Base-by-base conservation (phyloP, 192 early-diverging fungal species). In the Umbelopsis ramanniana region DNA sequence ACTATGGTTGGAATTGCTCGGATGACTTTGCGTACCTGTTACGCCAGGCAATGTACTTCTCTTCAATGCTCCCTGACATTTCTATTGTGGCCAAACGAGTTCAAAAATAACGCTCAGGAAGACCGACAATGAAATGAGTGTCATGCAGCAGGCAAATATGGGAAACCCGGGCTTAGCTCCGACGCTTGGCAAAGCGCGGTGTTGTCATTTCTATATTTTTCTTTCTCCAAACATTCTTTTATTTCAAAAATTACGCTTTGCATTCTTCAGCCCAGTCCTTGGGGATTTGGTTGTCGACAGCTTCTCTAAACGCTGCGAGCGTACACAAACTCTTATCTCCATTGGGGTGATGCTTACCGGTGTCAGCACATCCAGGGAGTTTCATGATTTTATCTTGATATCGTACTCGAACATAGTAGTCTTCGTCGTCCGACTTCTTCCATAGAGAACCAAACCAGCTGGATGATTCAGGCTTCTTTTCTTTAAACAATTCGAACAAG, bases 201-300 rank as follows among this genome's bases (percentile, higher is more conserved):
- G 48, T 22, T 19, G 57, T 19, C 15, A 17, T 63, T 35, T 33
- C 11, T 12, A 29, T 12, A 3, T 4, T 35, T 37, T 63, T 2
- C 33, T 37, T 33, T 35, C 15, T 3, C 17, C 33, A 29, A n/a
- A 11, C 11, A 63, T 35, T 12, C 5, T 11, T n/a, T 4, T 19
- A 12, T 14, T 37, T 60, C 15, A 29, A 29, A n/a, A 26, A 29
- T 54, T 54, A 54, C 12, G 33, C 33, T 38, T 63, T 70, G 45
- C 81, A 82, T 72, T 82, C 81, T 17, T 74, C 53, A 53, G 48
- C 67, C 70, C 75, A 82, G 70, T 82, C 46, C 26, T 77, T 70
- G 21, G 81, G 81, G 19, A 82, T 55, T 52, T 68, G 48, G 9
- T 63, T 67, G 50, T 80, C 53, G 12, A 82, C 69, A 69, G 77